These are phyloP conservation scores for Aspergillus tubingensis DNA, from an alignment of 2,329 filamentous ascomycete species.

Conservation along the genomic window DNA sequence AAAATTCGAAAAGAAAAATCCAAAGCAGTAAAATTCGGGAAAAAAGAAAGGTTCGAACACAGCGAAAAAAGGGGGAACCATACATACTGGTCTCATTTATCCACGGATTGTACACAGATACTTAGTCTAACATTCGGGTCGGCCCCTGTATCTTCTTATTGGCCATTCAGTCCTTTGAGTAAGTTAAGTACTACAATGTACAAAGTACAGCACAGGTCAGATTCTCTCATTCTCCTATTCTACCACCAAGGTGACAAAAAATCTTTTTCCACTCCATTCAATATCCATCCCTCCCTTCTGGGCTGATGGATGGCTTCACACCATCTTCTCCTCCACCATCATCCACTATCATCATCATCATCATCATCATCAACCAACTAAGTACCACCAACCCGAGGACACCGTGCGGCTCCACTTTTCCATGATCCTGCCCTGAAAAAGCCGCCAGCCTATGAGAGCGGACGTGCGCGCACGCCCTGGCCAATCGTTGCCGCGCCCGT, in stretches of 20 bases:
- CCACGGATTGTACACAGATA: background rate
- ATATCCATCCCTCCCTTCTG: no score
- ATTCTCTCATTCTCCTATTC: no score
- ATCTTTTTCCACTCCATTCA: no score
- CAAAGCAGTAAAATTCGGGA: no score
- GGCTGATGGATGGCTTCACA: background rate
- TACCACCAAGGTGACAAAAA: no score
- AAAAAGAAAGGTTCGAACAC: background rate
- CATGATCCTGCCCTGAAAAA: background rate
- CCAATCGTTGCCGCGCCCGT: background rate
- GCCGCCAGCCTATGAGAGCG: background rate
- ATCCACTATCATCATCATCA: background rate
- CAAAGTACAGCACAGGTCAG: no score
- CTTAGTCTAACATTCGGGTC: background rate
- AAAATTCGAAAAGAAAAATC: background rate
- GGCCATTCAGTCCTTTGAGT: background rate
- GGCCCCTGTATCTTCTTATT: background rate
- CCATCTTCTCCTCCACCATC: background rate
- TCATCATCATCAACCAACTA: no score
- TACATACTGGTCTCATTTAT: background rate
- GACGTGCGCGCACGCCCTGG: background rate
- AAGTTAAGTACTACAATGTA: no score
- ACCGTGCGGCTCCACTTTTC: background rate
- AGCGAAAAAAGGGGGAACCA: background rate
- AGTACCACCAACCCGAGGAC: background rate